phyloP scores from a whole-genome alignment of 2,329 filamentous ascomycete genomes.

The Fusarium redolens region DNA sequence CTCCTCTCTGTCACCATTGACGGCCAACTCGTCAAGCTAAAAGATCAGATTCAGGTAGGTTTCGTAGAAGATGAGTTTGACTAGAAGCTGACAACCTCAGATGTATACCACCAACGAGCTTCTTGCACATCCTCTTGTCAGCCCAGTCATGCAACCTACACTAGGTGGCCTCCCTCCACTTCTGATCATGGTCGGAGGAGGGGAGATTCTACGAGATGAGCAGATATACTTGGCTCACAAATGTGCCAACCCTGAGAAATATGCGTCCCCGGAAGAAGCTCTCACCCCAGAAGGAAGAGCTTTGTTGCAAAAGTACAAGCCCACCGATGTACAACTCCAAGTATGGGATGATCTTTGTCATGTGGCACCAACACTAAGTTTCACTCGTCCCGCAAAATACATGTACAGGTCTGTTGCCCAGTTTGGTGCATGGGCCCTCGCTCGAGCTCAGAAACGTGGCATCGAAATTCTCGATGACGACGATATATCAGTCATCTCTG shows the following conservation, averaged over 20 bases:
- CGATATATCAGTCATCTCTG: slow-evolving; percentile 78
- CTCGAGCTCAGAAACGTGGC: slow-evolving; percentile 79
- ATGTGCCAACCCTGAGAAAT: slow-evolving; percentile 83
- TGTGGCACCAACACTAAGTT: slow-evolving; percentile 91
- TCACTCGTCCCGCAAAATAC: slow-evolving; percentile 93
- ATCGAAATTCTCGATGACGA: slow-evolving; percentile 88
- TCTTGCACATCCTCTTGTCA: slow-evolving; percentile 87
- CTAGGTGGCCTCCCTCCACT: slow-evolving; percentile 91
- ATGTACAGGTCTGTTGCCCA: slow-evolving; percentile 95
- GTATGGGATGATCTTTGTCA: slow-evolving; percentile 97
- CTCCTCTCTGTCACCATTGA: slow-evolving; percentile 75
- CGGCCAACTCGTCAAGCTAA: slow-evolving; percentile 77
- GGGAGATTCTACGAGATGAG: slow-evolving; percentile 90
- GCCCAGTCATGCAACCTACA: slow-evolving; percentile 86
- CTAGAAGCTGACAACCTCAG: slow-evolving; percentile 52
- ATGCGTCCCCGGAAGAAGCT: slow-evolving; percentile 73
- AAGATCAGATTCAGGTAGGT: slow-evolving; percentile 88
- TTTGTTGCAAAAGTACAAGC: slow-evolving; percentile 74
- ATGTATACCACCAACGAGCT: slow-evolving; percentile 86
- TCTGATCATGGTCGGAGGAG: slow-evolving; percentile 86
- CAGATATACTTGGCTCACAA: slow-evolving; percentile 97
- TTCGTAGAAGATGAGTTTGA: neutral
- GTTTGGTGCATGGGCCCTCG: slow-evolving; percentile 91
- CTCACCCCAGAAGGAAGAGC: slow-evolving; percentile 72
- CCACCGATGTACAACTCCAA: slow-evolving; percentile 92